Evolutionary conservation across 257 asterid genomes (phyloP).

Genomic region (Ballota nigra): DNA sequence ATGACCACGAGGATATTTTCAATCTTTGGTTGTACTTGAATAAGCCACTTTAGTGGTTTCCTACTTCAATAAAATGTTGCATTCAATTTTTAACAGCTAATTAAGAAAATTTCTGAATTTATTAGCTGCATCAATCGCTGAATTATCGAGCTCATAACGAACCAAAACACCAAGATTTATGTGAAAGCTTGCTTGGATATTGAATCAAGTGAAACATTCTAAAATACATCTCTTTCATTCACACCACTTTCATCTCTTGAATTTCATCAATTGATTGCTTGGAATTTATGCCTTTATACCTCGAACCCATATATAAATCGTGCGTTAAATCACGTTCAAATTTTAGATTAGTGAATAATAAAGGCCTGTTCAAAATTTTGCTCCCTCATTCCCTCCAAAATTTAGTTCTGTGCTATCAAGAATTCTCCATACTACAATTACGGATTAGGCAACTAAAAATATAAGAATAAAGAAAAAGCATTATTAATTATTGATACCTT

Average conservation of each 20-base stretch:
- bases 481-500: conserved; percentile 27
- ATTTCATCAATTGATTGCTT: background rate
- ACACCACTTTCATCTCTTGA: background rate
- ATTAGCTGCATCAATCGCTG: background rate
- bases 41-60: background rate
- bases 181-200: too few relatives aligned
- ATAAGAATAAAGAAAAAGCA: background rate
- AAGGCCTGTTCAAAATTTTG: too few relatives aligned
- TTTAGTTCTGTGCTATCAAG: background rate
- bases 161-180: background rate
- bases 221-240: background rate
- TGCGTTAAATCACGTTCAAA: too few relatives aligned
- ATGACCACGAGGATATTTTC: too few relatives aligned
- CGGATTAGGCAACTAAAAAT: background rate
- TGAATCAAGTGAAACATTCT: background rate
- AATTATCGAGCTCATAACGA: background rate
- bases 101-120: background rate
- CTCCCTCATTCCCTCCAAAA: background rate
- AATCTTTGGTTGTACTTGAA: too few relatives aligned
- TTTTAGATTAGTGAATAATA: too few relatives aligned
- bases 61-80: background rate
- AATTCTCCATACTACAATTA: background rate
- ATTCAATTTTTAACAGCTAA: too few relatives aligned
- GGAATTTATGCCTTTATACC: background rate
- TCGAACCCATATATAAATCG: background rate